Evolutionary conservation across 129 eudicot species (phyloP), one percentile per base, ranked within the genome.

Genomic region (Logfia minima): DNA sequence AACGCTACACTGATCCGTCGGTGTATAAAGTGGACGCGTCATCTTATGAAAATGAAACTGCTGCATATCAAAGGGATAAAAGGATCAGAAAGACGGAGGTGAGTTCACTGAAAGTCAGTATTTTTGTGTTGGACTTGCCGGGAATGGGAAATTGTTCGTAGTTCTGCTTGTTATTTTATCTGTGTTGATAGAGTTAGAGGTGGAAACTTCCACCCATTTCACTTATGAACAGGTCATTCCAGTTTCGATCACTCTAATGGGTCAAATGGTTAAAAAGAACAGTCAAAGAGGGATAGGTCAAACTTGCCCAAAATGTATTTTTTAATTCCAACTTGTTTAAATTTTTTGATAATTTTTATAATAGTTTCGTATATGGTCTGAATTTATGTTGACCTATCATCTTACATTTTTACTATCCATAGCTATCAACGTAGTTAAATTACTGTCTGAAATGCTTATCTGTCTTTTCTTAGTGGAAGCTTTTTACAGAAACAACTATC

Each of bases 1-100:
- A 91, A 73, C 97, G 99, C 75, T 94, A 87, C 83, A 89, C 99
- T 6, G 96, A 91, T 75, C 99, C 99, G 24, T 89, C 97, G 26
- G 82, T 89, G 72, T 94, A 71, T 75, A 94, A 88, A 85, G 85
- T 86, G 65, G 99, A 94, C 77, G 72, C 87, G 52, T 75, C 92
- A 51, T 64, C 82, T 3, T 65, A 74, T 43, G 88, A 66, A 68
- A 81, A 79, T 84, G 86, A 87, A 45, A 78, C 34, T 67, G 62
- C 81, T 35, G 91, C 87, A 77, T 79, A 81, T 75, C 92, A 81
- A 68, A 85, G 92, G 83, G 99, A 91, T 65, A 91, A 86, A 86
- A 89, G 77, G 81, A 77, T 83, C 68, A 90, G 90, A 72, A 88
- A 88, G 79, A 72, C 77, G 17, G 91, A 94, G 96, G 99, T 91